A percentile compares a stretch with the other conserved stretches of the same genome.
phyloP scores from a whole-genome alignment of 2,329 filamentous ascomycete genomes.

The Colletotrichum abscissum region DNA sequence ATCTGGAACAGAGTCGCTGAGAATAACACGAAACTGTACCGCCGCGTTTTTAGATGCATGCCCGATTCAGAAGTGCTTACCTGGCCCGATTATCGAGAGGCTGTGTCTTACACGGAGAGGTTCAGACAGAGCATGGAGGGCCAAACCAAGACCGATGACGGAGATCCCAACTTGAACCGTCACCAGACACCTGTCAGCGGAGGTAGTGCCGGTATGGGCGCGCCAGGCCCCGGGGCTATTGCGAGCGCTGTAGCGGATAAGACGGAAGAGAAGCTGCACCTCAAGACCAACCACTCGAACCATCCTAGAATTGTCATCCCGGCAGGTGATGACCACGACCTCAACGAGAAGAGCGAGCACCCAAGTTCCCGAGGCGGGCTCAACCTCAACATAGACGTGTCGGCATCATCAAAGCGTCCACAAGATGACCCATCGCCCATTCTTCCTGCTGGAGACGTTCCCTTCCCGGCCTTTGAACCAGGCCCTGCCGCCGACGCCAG shows the following conservation, averaged over 20 bases:
- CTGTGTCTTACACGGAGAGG: constrained; percentile 78
- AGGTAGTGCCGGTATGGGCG: constrained; percentile 54
- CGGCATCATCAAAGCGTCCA: constrained; percentile 38
- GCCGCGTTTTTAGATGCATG: constrained; percentile 95
- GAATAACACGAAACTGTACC: constrained; percentile 96
- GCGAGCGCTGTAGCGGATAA: constrained; percentile 52
- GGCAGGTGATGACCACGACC: constrained; percentile 41
- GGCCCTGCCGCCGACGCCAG: constrained; percentile 39
- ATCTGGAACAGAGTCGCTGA: constrained; percentile 88
- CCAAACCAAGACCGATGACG: constrained; percentile 64
- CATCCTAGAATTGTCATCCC: constrained; percentile 46
- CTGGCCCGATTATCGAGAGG: constrained; percentile 94
- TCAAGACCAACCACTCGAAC: constrained; percentile 42
- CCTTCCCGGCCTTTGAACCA: constrained; percentile 61
- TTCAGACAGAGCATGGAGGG: constrained; percentile 77
- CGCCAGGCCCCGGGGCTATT: constrained; percentile 53
- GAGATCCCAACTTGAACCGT: constrained; percentile 55
- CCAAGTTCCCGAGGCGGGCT: constrained; percentile 9
- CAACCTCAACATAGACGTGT: constrained; percentile 38
- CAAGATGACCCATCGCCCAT: constrained; percentile 55
- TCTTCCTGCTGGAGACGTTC: constrained; percentile 54
- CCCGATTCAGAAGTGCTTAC: constrained; percentile 93
- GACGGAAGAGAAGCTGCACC: constrained; percentile 41
- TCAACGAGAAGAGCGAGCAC: constrained; percentile 53
- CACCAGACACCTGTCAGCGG: constrained; percentile 44